Conservation (phyloP, 2,329 filamentous ascomycete genomes). For the Pseudogymnoascus sp. region DNA sequence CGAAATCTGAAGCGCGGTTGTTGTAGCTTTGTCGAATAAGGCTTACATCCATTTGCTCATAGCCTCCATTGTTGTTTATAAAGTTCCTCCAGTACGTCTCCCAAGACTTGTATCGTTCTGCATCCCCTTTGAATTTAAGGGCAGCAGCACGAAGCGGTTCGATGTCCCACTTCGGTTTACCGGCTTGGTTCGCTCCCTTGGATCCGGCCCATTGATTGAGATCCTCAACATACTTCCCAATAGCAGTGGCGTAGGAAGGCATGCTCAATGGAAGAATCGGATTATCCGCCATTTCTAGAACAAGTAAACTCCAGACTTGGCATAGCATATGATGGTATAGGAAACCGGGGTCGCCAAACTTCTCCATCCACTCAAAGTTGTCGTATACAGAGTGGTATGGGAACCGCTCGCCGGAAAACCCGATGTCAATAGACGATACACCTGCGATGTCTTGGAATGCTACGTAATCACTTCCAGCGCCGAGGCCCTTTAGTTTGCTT, state of each 20-base stretch:
- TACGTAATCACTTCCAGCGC: constrained; percentile 72
- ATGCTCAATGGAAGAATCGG: constrained; percentile 78
- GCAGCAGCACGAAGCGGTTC: constrained; percentile 55
- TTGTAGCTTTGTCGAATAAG: constrained; percentile 68
- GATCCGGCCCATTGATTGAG: constrained; percentile 57
- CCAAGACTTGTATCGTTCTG: constrained; percentile 64
- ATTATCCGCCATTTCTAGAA: constrained; percentile 75
- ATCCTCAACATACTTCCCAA: constrained; percentile 57
- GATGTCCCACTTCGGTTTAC: constrained; percentile 26
- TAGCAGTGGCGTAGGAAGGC: constrained; percentile 56
- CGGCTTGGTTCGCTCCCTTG: constrained; percentile 44
- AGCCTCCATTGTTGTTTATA: constrained; percentile 62
- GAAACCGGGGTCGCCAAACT: constrained; percentile 73
- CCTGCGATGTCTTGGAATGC: constrained; percentile 89
- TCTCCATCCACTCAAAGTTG: constrained; percentile 76
- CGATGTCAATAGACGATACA: constrained; percentile 76
- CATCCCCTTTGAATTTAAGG: constrained; percentile 47
- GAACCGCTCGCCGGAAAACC: constrained; percentile 58
- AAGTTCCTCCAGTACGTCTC: constrained; percentile 67
- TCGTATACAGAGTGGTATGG: constrained; percentile 84
- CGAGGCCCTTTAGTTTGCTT: constrained; percentile 57
- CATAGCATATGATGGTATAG: constrained; percentile 70
- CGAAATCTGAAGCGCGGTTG: constrained; percentile 68
- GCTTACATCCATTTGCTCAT: constrained; percentile 46
- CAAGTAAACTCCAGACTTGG: constrained; percentile 71